Conservation (phyloP, 805 yeast genomes). For the Wickerhamomyces tratensis region DNA sequence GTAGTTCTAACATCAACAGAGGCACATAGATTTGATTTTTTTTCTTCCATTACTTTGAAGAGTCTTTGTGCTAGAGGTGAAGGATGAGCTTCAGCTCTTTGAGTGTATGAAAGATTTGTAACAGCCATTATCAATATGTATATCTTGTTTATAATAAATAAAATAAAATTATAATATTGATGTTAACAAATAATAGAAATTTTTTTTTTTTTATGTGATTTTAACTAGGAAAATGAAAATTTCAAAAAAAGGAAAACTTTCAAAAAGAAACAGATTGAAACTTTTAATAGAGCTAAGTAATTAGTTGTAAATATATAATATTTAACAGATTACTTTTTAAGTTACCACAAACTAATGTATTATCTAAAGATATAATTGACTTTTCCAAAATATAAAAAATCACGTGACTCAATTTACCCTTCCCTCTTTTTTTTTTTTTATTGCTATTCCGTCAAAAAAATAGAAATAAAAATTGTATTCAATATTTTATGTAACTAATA, state of each 20-base stretch:
- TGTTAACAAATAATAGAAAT: background rate
- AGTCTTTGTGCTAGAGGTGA: slow-evolving; percentile 77
- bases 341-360: no score
- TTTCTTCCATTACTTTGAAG: slow-evolving; percentile 62
- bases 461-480: background rate
- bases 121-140: background rate
- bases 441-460: background rate
- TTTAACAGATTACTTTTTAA: no score
- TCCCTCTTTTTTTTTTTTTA: background rate
- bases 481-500: no score
- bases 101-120: slow-evolving; percentile 37
- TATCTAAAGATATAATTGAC: no score
- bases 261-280: no score
- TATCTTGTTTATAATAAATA: background rate
- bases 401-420: no score
- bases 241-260: background rate
- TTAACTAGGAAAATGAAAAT: no score
- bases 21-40: slow-evolving; percentile 87
- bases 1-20: slow-evolving; percentile 86
- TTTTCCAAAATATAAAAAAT: no score
- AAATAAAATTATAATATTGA: background rate
- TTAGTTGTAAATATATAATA: no score
- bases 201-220: no score
- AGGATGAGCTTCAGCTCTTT: slow-evolving; percentile 61
- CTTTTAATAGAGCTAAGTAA: no score